Evolutionary conservation across 148 eudicot species (phyloP), one percentile per base, ranked within the genome.

Genomic region (Amaranthus palmeri): DNA sequence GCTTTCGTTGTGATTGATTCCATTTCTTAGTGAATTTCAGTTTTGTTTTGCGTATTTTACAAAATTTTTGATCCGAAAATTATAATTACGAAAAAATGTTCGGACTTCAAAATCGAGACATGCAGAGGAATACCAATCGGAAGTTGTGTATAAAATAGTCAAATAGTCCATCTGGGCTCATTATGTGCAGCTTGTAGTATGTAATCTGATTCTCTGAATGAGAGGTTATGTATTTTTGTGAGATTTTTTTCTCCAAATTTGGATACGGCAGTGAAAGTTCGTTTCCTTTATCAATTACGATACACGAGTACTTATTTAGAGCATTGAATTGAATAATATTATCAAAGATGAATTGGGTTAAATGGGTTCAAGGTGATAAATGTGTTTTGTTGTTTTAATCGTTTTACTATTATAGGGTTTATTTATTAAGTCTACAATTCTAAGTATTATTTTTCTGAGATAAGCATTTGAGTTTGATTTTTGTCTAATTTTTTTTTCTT

Each of bases 1-100:
- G 71, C 60, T 71, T 80, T 67, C 25, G 43, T 58, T 55, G 62
- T 36, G 46, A 76, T 81, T 60, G 13, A 58, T 73, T 69, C 53
- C 46, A 4, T 41, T 68, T 47, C 67, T 82, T 61, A 49, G 15
- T n/a, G 56, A 41, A 45, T 54, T 76, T 76, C 65, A 51, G 61
- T 79, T 55, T 75, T 76, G 71, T 69, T 40, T 64, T 71, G 3
- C 49, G 15, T 61, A 5, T 12, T 51, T 18, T 47, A 25, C 36
- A 25, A 10, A 42, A 72, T 65, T 53, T 66, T 66, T 66, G 63
- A 61, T 58, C 43, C 8, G 58, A 72, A 65, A 76, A 66, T 65
- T 47, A 65, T 65, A 65, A 49, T 65, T 25, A 25, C 14, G 59
- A 13, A 10, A 58, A 72, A 10, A 58, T 50, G 58, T 63, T 57